phyloP scores from a whole-genome alignment of 768 basidiomycete species.

The Tephrocybe sp. region DNA sequence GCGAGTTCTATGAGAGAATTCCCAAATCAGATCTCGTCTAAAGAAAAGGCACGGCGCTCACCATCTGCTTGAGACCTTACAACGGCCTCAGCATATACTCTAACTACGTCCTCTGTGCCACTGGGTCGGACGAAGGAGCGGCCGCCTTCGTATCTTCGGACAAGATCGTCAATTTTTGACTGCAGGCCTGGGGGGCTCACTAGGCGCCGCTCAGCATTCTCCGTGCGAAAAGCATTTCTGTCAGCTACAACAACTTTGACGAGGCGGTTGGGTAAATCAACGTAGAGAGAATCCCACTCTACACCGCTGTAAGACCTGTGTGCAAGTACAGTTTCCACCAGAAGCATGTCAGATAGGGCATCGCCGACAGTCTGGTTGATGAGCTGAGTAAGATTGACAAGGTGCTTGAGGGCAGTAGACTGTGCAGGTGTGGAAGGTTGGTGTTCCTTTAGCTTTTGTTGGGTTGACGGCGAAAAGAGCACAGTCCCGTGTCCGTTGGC shows the following conservation, averaged over 20 bases:
- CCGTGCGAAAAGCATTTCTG: conserved; percentile 81
- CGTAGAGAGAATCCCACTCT: conserved; percentile 93
- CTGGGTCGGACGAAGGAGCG: conserved; percentile 94
- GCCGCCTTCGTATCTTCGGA: conserved; percentile 76
- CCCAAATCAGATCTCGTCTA: not conserved
- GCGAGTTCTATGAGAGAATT: conserved; percentile 62
- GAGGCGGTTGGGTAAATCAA: conserved; percentile 91
- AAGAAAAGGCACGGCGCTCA: conserved; percentile 26
- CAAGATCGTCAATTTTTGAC: conserved; percentile 76
- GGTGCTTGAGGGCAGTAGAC: conserved; percentile 72
- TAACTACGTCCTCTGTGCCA: conserved; percentile 97
- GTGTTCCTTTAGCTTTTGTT: conserved; percentile 57
- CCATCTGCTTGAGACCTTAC: conserved; percentile 78
- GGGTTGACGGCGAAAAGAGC: conserved; percentile 80
- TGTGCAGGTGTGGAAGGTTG: conserved; percentile 83
- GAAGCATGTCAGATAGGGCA: conserved; percentile 92
- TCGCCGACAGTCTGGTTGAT: conserved; percentile 99
- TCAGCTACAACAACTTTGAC: conserved; percentile 91
- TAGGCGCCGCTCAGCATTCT: conserved; percentile 90
- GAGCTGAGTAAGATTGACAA: conserved; percentile 75
- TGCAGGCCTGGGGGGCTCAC: conserved; percentile 82
- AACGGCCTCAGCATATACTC: conserved; percentile 94
- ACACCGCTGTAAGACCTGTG: conserved; percentile 81
- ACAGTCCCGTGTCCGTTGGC: conserved; percentile 99
- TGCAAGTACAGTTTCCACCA: conserved; percentile 90